Conservation (phyloP, 139 green algal genomes). For the Auxenochlorella pyrenoidosa region DNA sequence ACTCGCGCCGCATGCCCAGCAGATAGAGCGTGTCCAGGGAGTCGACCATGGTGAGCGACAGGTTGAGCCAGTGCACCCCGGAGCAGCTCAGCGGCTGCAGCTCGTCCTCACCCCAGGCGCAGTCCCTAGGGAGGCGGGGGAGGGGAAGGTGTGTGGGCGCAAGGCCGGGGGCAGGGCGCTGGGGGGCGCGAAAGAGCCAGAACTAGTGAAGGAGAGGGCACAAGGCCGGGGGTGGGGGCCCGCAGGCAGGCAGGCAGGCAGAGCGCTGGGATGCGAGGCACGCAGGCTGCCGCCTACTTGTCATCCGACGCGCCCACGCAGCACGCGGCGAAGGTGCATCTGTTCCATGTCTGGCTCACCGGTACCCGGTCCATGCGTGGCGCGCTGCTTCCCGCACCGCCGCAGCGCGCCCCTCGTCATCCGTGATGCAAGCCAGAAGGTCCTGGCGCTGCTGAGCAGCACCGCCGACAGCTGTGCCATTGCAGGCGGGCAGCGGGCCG, state of each 20-base stretch:
- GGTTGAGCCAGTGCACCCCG: conserved; percentile 63
- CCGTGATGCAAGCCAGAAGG: conserved; percentile 30
- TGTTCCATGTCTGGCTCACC: not conserved
- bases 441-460: not conserved
- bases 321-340: too few relatives aligned
- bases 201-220: too few relatives aligned
- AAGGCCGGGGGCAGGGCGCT: not conserved
- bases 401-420: not conserved
- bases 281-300: too few relatives aligned
- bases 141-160: not conserved
- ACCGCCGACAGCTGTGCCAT: not conserved
- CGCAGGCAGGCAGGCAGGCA: not conserved
- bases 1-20: conserved; percentile 63
- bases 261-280: too few relatives aligned
- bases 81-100: conserved; percentile 62
- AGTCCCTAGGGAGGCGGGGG: conserved; percentile 34
- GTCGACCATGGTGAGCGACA: conserved; percentile 85
- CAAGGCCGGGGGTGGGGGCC: not conserved
- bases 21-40: conserved; percentile 85
- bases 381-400: conserved; percentile 1
- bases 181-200: too few relatives aligned
- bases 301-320: too few relatives aligned
- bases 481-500: conserved; percentile 38
- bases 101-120: conserved; percentile 86
- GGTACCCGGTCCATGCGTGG: conserved; percentile 28